phyloP scores from a whole-genome alignment of 768 basidiomycete species.

The Hydnomerulius pinastri region DNA sequence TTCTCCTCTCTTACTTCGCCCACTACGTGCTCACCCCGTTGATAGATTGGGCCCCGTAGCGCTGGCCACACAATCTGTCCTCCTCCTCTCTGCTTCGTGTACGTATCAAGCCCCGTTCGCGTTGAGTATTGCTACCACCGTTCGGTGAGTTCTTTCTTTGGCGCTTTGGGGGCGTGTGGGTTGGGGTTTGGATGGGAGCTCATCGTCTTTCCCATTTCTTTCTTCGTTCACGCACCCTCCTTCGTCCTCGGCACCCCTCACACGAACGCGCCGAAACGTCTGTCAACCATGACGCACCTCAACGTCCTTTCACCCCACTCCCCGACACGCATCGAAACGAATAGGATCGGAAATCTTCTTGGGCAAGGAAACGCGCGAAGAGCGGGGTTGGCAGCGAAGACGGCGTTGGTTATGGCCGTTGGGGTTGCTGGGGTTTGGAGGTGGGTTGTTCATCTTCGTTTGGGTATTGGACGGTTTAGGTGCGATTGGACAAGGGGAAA shows the following conservation, averaged over 20 bases:
- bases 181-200: neutral
- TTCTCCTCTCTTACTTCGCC: neutral
- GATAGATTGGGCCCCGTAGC: conserved; percentile 72
- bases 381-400: conserved; percentile 66
- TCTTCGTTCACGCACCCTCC: neutral
- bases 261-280: neutral
- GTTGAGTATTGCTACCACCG: conserved; percentile 79
- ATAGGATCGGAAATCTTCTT: conserved; percentile 84
- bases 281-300: neutral
- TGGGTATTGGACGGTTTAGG: too few relatives aligned
- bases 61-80: conserved; percentile 87
- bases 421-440: conserved; percentile 67
- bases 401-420: conserved; percentile 67
- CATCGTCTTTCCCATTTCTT: neutral
- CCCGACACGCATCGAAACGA: neutral
- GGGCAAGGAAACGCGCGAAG: conserved; percentile 77
- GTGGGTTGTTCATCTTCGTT: conserved; percentile 43
- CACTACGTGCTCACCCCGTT: conserved; percentile 13
- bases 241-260: neutral
- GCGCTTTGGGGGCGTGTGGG: neutral
- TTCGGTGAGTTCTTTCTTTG: conserved; percentile 58
- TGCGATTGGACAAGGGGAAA: too few relatives aligned
- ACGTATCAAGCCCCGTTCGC: conserved; percentile 86
- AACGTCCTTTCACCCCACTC: neutral
- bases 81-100: conserved; percentile 72